Evolutionary conservation across 1,284 basidiomycete species (phyloP).

Genomic region (Sporisorium exsertum): DNA sequence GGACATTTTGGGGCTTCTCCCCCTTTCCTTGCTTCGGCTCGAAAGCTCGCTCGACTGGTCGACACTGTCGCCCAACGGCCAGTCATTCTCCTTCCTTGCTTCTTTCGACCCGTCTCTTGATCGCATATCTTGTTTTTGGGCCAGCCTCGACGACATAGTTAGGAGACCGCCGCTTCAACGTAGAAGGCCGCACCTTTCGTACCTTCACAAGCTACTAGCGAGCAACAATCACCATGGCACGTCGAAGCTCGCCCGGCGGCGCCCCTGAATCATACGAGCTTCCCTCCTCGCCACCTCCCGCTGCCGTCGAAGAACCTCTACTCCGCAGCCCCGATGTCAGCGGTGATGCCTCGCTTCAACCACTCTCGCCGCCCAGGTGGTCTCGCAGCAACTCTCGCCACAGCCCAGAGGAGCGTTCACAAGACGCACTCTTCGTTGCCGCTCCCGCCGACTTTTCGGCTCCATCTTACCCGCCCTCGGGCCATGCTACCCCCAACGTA

Average conservation of each 20-base stretch:
- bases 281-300: slow-evolving; percentile 23
- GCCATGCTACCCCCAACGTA: slow-evolving; percentile 9
- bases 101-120: neutral
- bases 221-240: slow-evolving; percentile 10
- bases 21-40: neutral
- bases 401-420: slow-evolving; percentile 11
- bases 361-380: slow-evolving; percentile 25
- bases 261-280: slow-evolving; percentile 27
- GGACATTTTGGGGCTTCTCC: neutral
- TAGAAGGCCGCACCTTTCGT: neutral
- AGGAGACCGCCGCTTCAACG: neutral
- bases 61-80: neutral
- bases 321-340: slow-evolving; percentile 26
- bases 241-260: slow-evolving; percentile 8
- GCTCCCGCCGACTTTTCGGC: slow-evolving; percentile 9
- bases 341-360: slow-evolving; percentile 26
- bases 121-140: no score
- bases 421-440: slow-evolving; percentile 10
- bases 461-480: slow-evolving; percentile 12
- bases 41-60: neutral
- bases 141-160: neutral
- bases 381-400: slow-evolving; percentile 23
- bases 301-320: slow-evolving; percentile 24
- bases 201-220: neutral
- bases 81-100: neutral